Base-by-base conservation (phyloP, 306 rosid species). In the Gynostemma pentaphyllum region DNA sequence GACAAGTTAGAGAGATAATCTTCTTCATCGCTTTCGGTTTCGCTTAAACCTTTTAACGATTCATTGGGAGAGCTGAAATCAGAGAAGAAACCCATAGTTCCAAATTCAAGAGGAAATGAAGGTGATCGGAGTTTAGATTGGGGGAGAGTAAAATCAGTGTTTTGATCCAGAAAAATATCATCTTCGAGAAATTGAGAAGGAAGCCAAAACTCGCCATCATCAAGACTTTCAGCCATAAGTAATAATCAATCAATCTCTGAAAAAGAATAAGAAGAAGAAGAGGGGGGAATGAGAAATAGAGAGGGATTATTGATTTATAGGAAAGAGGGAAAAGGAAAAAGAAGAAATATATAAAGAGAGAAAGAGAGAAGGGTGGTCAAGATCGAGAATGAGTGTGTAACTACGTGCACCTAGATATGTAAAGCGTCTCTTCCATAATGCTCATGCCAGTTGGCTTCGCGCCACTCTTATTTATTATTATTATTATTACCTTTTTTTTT, bases 21-120 rank as follows among this genome's bases (percentile, higher is more conserved):
- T 24, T 84, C 97, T 51, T 76, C 94, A 9, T 84, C 95, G 32
- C 95, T 88, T 78, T 88, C 95, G 0, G 96, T 84, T 61, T 88
- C 96, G 55, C 90, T 85, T 4, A 89, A 86, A 51, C 81, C 68
- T 0, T 32, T 28, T 15, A 81, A 18, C 0, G 94, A 88, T 48
- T 81, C 90, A 2, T 74, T 78, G 0, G 95, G 82, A 5, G 95
- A 90, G 44, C 78, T 68, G 50, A 80, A 72, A 56, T 80, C 78
- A 3, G 85, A 84, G 14, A 66, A 36, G 1, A 71, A 78, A 39
- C 41, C 50, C 7, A 56, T 26, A 62, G 70, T 51, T 21, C 73
- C 74, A 32, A 70, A 65, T 8, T 77, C 76, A 19, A 70, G 27
- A 0, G 78, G 72, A 18, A 70, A 74, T 34, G 46, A 6, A 6